Evolutionary conservation across 1,284 basidiomycete genomes (phyloP).

Genomic region (Ceratobasidium theobromae): DNA sequence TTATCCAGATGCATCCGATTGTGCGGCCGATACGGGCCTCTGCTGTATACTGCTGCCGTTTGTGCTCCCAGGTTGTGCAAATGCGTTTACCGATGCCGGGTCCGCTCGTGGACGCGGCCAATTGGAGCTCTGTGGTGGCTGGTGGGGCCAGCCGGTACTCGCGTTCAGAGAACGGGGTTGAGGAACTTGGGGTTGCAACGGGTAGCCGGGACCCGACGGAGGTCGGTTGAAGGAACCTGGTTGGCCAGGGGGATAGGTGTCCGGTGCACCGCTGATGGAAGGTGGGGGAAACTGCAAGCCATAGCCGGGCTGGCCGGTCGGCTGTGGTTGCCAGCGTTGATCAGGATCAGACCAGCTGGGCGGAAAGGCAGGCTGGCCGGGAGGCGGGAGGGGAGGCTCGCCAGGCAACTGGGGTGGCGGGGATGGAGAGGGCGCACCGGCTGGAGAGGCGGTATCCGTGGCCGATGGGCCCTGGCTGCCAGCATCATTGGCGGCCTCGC

Average conservation of each 20-base stretch:
- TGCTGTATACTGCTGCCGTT: too few species aligned
- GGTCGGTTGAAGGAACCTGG: background rate
- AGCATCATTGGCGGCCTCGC: background rate
- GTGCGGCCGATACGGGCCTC: background rate
- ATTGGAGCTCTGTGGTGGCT: background rate
- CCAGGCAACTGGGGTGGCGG: slow-evolving; percentile 16
- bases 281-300: slow-evolving; percentile 1
- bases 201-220: background rate
- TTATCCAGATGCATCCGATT: slow-evolving; percentile 11
- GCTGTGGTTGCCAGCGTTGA: slow-evolving; percentile 12
- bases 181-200: background rate
- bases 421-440: slow-evolving; percentile 2
- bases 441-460: slow-evolving; percentile 19
- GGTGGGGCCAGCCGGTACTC: slow-evolving; percentile 5
- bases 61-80: too few species aligned
- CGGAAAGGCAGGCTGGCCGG: too few species aligned
- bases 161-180: too few species aligned
- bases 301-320: background rate
- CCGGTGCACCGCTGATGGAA: background rate
- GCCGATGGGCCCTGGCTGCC: slow-evolving; percentile 19
- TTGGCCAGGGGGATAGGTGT: background rate
- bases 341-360: slow-evolving; percentile 10
- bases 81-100: background rate
- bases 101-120: slow-evolving; percentile 15
- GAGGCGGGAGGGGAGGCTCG: too few species aligned